Evolutionary conservation across 176 grass and related monocot species (phyloP).

Genomic region (Pontederia paniculata): DNA sequence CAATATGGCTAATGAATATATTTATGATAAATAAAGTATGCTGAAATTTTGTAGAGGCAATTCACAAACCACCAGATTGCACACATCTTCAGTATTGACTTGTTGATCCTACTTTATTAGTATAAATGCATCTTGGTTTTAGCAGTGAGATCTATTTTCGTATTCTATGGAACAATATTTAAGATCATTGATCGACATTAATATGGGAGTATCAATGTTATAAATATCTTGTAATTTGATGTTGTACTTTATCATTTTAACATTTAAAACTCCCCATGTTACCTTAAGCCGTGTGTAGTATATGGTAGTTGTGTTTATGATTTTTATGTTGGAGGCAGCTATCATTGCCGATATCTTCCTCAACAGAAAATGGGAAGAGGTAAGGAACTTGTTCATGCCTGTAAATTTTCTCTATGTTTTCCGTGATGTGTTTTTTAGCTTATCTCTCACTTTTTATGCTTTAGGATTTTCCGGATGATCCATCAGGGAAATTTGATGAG

Average conservation of each 20-base stretch:
- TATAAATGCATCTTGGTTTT: neutral
- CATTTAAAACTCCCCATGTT: neutral
- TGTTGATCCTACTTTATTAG: too few species aligned
- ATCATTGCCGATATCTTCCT: constrained; percentile 7
- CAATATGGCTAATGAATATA: too few species aligned
- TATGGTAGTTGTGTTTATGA: constrained; percentile 4
- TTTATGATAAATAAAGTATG: too few species aligned
- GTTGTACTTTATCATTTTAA: neutral
- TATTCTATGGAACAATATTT: neutral
- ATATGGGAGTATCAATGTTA: neutral
- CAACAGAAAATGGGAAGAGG: constrained; percentile 13
- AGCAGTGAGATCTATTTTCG: neutral
- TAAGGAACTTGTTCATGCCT: neutral
- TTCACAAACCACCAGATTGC: too few species aligned
- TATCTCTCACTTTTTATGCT: constrained; percentile 5
- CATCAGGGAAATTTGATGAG: constrained; percentile 73
- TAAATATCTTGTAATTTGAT: neutral
- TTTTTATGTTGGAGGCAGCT: neutral
- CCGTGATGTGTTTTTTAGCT: neutral
- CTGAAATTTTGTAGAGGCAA: too few species aligned
- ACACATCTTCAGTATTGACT: too few species aligned
- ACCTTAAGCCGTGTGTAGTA: constrained; percentile 1
- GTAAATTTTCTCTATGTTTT: too few species aligned
- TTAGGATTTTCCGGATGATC: constrained; percentile 82
- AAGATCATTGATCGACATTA: too few species aligned